A percentile compares a stretch with the other conserved stretches of the same genome.
Evolutionary conservation across 148 eudicot species (phyloP).

Genomic region (Amaranthus palmeri): DNA sequence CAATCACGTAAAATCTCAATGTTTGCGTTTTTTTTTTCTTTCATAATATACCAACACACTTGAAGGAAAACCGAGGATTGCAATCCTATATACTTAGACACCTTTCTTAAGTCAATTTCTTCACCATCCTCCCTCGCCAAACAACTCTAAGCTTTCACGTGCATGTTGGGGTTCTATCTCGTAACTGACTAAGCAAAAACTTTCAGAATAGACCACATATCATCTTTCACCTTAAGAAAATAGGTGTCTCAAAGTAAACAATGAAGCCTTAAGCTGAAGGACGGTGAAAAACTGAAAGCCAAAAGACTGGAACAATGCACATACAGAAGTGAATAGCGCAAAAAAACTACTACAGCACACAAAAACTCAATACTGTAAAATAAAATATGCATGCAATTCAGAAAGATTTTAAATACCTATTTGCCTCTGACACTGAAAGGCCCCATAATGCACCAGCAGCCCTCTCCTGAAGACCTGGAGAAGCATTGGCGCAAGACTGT

Average conservation of each 20-base stretch:
- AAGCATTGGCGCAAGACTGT: conserved; percentile 72
- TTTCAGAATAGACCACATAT: neutral
- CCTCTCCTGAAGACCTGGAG: conserved; percentile 99
- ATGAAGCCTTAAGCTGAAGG: neutral
- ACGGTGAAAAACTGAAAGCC: neutral
- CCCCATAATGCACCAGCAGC: conserved; percentile 99
- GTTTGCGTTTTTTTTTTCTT: neutral
- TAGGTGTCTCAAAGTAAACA: neutral
- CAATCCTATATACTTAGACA: neutral
- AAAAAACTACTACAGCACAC: neutral
- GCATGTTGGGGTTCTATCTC: neutral
- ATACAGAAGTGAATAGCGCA: neutral
- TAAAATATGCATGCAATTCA: neutral
- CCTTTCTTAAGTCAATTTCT: neutral
- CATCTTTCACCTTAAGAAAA: neutral
- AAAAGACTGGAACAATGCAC: neutral
- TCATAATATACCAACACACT: neutral
- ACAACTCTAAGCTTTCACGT: neutral
- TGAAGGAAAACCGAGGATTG: neutral
- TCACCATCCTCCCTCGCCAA: neutral
- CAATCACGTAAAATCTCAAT: too few relatives aligned
- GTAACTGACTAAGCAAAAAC: neutral
- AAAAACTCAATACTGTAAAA: neutral
- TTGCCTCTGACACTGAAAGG: conserved; percentile 86
- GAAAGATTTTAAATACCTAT: conserved; percentile 46